phyloP scores from a whole-genome alignment of 768 basidiomycete species.

The Bullera alba region DNA sequence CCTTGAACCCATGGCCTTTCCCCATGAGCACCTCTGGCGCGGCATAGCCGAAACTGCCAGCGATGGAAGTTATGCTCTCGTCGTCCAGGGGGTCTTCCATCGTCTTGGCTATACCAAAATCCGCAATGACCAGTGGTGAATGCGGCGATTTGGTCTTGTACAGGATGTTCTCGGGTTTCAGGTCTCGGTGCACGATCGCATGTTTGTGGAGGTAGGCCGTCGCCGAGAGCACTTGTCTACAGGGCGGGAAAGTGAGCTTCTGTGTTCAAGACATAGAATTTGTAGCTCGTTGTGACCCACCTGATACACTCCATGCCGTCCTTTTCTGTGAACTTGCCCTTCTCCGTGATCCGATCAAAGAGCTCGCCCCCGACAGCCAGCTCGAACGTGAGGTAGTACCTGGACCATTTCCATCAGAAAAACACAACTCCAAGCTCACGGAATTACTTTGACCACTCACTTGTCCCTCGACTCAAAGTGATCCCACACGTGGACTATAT shows the following conservation, averaged over 20 bases:
- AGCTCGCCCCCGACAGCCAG: conserved; percentile 90
- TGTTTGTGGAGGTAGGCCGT: conserved; percentile 84
- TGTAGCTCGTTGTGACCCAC: conserved; percentile 49
- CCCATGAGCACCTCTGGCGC: conserved; percentile 64
- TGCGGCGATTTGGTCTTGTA: conserved; percentile 69
- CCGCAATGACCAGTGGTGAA: conserved; percentile 88
- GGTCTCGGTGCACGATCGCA: conserved; percentile 90
- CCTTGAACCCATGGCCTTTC: conserved; percentile 80
- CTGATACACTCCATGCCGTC: conserved; percentile 73
- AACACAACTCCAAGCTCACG: not conserved
- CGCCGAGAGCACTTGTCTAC: conserved; percentile 71
- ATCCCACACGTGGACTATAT: conserved; percentile 60
- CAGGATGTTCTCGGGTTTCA: conserved; percentile 96
- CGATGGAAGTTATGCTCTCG: conserved; percentile 34
- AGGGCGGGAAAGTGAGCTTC: not conserved
- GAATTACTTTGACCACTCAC: conserved; percentile 18
- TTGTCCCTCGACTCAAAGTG: conserved; percentile 85
- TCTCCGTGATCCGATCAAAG: conserved; percentile 75
- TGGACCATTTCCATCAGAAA: conserved; percentile 2
- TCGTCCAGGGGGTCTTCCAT: conserved; percentile 32
- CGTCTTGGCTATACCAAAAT: conserved; percentile 73
- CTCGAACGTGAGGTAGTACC: conserved; percentile 89
- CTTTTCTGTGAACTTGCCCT: conserved; percentile 86
- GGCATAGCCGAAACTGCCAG: conserved; percentile 68
- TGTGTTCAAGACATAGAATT: not conserved